These are phyloP conservation scores for Ailanthus altissimus DNA, from an alignment of 345 rosid species.

Conservation along the genomic window DNA sequence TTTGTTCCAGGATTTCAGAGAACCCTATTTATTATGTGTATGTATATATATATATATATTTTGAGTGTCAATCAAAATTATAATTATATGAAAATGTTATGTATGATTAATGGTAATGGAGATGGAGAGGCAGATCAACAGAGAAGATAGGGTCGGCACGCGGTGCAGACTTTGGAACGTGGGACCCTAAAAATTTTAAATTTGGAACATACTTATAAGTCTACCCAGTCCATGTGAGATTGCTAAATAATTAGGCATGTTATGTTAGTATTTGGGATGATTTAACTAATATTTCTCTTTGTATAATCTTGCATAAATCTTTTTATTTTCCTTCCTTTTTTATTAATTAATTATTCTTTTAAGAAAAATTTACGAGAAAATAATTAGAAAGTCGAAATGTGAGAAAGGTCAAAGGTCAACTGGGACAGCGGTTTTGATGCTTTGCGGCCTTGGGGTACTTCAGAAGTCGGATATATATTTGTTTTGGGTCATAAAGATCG, in stretches of 20 bases:
- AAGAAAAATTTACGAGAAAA: neutral
- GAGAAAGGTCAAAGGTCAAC: constrained; percentile 4
- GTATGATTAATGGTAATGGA: too few species aligned
- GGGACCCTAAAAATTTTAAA: too few species aligned
- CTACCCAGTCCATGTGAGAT: neutral
- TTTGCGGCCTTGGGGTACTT: neutral
- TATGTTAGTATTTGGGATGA: neutral
- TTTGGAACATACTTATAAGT: neutral
- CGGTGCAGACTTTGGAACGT: neutral
- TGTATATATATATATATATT: too few species aligned
- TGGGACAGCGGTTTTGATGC: neutral
- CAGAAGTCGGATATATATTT: neutral
- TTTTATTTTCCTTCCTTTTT: neutral
- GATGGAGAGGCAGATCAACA: neutral
- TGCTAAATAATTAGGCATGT: neutral
- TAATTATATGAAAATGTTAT: too few species aligned
- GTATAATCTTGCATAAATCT: neutral
- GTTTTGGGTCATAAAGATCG: too few species aligned
- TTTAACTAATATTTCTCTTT: neutral
- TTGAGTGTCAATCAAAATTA: neutral
- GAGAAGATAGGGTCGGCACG: constrained; percentile 20
- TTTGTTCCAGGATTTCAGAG: neutral
- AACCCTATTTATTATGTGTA: neutral
- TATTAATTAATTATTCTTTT: neutral
- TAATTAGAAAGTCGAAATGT: neutral